Evolutionary conservation across 306 rosid genomes (phyloP).

Genomic region (Myrica gale): DNA sequence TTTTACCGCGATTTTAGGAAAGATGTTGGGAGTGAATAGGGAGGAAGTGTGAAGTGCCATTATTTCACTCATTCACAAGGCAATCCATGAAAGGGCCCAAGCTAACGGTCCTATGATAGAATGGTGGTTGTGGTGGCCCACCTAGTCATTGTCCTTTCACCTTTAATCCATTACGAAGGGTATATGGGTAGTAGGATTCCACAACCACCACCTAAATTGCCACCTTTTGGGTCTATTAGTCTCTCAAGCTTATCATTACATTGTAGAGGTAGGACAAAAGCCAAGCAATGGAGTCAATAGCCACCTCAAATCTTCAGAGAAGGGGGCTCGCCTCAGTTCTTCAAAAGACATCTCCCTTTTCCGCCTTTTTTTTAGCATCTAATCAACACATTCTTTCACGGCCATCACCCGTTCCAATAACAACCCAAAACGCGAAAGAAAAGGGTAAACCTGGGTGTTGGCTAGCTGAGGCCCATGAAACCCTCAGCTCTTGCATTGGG

Average conservation of each 20-base stretch:
- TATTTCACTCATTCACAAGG: conserved; percentile 10
- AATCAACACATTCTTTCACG: neutral
- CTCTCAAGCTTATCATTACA: neutral
- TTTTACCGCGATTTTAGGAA: neutral
- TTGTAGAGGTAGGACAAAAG: neutral
- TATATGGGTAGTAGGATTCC: conserved; percentile 2
- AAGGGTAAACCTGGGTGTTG: neutral
- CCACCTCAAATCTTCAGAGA: neutral
- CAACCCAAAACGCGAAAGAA: neutral
- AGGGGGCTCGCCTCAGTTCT: neutral
- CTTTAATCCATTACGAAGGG: conserved; percentile 1
- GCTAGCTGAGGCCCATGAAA: neutral
- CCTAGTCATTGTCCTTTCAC: conserved; percentile 15
- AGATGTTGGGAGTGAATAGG: neutral
- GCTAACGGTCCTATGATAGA: neutral
- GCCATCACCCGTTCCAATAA: neutral
- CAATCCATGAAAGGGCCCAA: conserved; percentile 12
- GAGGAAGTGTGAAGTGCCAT: conserved; percentile 17
- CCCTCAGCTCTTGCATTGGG: neutral
- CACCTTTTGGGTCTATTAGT: neutral
- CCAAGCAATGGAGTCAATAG: neutral
- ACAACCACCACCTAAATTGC: conserved; percentile 23
- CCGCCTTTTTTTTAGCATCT: neutral
- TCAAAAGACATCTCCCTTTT: neutral
- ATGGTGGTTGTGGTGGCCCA: conserved; percentile 19